Evolutionary conservation across 768 basidiomycete genomes (phyloP).

Genomic region (Leccinum longicurvipes): DNA sequence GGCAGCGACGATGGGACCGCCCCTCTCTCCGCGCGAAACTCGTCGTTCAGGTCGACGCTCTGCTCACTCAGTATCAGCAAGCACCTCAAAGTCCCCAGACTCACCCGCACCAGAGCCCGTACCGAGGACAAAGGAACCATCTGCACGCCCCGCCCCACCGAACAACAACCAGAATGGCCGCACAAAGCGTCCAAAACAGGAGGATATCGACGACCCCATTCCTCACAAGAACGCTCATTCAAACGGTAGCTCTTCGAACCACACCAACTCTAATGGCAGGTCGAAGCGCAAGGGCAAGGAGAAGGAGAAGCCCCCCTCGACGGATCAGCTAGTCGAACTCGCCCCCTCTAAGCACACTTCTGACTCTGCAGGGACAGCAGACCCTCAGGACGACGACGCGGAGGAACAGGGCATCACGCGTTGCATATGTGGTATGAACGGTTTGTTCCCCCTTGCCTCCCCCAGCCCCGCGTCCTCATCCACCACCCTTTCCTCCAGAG

Average conservation of each 20-base stretch:
- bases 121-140: constrained; percentile 42
- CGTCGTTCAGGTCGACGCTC: constrained; percentile 76
- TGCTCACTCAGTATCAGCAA: constrained; percentile 60
- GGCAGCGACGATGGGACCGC: constrained; percentile 70
- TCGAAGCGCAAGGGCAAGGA: constrained; percentile 65
- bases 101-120: constrained; percentile 51
- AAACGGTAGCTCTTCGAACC: constrained; percentile 30
- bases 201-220: constrained; percentile 63
- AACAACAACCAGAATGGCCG: constrained; percentile 39
- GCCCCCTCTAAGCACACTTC: constrained; percentile 28
- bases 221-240: constrained; percentile 42
- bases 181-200: constrained; percentile 68
- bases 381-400: constrained; percentile 42
- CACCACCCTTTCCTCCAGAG: constrained; percentile 41
- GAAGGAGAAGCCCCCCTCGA: constrained; percentile 48
- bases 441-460: constrained; percentile 40
- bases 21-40: constrained; percentile 72
- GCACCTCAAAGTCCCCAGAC: constrained; percentile 72
- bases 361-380: constrained; percentile 33
- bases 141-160: constrained; percentile 36
- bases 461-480: constrained; percentile 21
- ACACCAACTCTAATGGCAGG: constrained; percentile 36
- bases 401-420: constrained; percentile 65
- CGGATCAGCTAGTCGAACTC: constrained; percentile 30
- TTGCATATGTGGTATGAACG: constrained; percentile 81